These are phyloP conservation scores for Fusarium ambrosium DNA, from an alignment of 2,329 filamentous ascomycete genomes.

Conservation along the genomic window DNA sequence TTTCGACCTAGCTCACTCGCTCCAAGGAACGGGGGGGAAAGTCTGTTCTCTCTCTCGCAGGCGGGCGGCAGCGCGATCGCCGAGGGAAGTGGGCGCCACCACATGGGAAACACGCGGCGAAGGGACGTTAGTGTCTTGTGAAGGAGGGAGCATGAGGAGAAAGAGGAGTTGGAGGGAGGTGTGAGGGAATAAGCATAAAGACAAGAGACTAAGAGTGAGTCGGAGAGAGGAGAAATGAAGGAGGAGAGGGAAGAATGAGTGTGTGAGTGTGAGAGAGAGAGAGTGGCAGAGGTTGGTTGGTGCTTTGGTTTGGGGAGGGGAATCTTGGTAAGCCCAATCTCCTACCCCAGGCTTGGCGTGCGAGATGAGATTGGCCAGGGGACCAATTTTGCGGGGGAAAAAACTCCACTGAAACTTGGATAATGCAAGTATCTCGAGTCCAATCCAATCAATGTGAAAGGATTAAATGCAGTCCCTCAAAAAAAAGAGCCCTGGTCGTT, in stretches of 20 bases:
- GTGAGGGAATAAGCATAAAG: not conserved
- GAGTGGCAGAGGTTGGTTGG: slow-evolving; percentile 21
- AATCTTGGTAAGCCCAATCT: slow-evolving; percentile 19
- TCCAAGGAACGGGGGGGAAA: not conserved
- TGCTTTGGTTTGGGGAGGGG: slow-evolving; percentile 3
- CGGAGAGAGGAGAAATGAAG: not conserved
- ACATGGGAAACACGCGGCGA: slow-evolving; percentile 45
- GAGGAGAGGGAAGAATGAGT: not conserved
- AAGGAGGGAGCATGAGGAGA: slow-evolving; percentile 28
- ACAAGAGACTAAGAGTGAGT: not conserved
- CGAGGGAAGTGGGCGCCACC: slow-evolving; percentile 40
- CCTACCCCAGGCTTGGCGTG: slow-evolving; percentile 29
- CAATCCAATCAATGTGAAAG: not conserved
- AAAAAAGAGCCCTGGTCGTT: not conserved
- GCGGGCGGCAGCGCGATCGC: slow-evolving; percentile 16
- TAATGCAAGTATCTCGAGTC: not conserved
- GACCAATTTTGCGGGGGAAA: slow-evolving; percentile 30
- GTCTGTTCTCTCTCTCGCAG: not conserved
- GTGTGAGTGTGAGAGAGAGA: too few relatives aligned
- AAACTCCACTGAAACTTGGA: not conserved
- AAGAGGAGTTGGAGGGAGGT: slow-evolving; percentile 9
- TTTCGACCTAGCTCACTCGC: slow-evolving; percentile 30
- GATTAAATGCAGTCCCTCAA: not conserved
- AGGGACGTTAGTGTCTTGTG: not conserved
- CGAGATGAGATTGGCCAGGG: slow-evolving; percentile 13